Evolutionary conservation across 2,329 filamentous ascomycete genomes (phyloP).

Genomic region (Myrmaecium sp.): DNA sequence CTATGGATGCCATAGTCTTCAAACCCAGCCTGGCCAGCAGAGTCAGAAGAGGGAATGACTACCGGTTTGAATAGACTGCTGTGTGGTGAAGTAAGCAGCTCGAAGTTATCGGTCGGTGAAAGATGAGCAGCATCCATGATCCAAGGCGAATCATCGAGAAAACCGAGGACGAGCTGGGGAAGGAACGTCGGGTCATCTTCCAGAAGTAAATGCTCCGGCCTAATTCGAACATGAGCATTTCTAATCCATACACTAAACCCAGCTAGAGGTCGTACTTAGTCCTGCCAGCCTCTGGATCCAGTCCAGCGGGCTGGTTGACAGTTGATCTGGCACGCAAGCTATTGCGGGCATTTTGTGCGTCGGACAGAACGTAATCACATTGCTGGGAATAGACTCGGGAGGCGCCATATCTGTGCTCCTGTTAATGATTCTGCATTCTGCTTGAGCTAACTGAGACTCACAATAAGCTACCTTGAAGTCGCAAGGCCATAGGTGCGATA

Average conservation of each 20-base stretch:
- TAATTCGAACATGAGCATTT: slow-evolving; percentile 21
- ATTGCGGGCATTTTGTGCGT: slow-evolving; percentile 58
- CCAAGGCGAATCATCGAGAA: too few species aligned
- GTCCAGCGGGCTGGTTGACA: slow-evolving; percentile 37
- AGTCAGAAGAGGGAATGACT: slow-evolving; percentile 32
- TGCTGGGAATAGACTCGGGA: slow-evolving; percentile 77
- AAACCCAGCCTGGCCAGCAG: too few species aligned
- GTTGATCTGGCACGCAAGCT: slow-evolving; percentile 54
- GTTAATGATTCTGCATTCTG: not conserved
- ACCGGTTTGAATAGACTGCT: too few species aligned
- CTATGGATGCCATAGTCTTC: too few species aligned
- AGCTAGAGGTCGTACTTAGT: slow-evolving; percentile 40
- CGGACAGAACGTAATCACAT: slow-evolving; percentile 67
- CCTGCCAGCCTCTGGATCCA: slow-evolving; percentile 56
- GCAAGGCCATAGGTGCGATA: slow-evolving; percentile 72
- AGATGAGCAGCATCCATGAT: too few species aligned
- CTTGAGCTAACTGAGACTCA: slow-evolving; percentile 19
- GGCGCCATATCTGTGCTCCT: slow-evolving; percentile 38
- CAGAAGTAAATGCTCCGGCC: slow-evolving; percentile 59
- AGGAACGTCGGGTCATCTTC: slow-evolving; percentile 71
- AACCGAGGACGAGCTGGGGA: slow-evolving; percentile 45
- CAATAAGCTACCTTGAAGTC: slow-evolving; percentile 79
- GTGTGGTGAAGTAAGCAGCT: too few species aligned
- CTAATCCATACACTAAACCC: not conserved
- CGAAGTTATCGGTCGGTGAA: too few species aligned